These are phyloP conservation scores for Lipomyces japonicus DNA, from an alignment of 805 yeast species.

Conservation along the genomic window DNA sequence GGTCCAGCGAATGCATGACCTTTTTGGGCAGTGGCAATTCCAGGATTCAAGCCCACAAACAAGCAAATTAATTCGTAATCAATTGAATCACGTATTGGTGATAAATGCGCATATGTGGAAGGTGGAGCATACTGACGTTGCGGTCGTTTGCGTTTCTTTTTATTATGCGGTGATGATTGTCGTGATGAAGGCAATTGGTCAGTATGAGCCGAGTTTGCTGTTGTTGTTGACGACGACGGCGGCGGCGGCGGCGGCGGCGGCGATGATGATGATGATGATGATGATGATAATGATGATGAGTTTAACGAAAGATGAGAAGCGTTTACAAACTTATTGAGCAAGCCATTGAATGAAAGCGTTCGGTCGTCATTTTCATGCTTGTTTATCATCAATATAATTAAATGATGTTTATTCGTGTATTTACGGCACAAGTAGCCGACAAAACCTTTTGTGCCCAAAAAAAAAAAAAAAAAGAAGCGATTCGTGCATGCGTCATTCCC, in stretches of 20 bases:
- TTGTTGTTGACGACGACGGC: background rate
- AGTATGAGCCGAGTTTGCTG: too few species aligned
- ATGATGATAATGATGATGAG: background rate
- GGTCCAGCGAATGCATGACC: conserved; percentile 75
- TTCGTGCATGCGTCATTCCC: too few species aligned
- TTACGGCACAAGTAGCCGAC: too few species aligned
- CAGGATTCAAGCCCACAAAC: conserved; percentile 73
- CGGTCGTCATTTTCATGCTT: background rate
- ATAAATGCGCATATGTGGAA: conserved; percentile 25
- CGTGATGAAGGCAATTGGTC: too few species aligned
- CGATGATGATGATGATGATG: background rate
- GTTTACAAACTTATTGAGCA: background rate
- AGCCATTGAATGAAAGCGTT: conserved; percentile 8
- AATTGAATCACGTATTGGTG: conserved; percentile 25
- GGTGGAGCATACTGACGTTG: conserved; percentile 26
- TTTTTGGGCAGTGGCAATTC: conserved; percentile 52
- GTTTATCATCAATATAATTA: too few species aligned
- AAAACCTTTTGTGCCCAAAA: too few species aligned
- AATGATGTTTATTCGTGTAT: too few species aligned
- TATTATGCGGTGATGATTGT: too few species aligned
- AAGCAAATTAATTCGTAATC: conserved; percentile 42
- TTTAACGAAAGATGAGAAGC: background rate
- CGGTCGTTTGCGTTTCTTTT: conserved; percentile 7
- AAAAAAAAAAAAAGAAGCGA: too few species aligned
- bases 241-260: background rate